These are phyloP conservation scores for Pythium coloratum DNA, from an alignment of 352 stramenopile species.

Conservation along the genomic window DNA sequence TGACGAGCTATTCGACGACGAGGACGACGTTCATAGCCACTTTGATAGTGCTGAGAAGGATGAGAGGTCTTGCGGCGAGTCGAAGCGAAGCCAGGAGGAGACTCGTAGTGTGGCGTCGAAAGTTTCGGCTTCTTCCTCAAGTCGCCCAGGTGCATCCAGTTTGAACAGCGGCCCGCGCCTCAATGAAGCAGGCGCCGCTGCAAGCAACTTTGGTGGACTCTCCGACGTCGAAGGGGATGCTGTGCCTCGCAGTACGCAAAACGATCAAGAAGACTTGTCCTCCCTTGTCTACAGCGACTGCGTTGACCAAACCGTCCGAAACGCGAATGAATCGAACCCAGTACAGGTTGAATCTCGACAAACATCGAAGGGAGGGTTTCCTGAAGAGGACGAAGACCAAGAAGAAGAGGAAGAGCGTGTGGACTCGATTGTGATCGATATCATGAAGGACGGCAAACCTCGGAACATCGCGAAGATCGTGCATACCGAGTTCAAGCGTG, in stretches of 20 bases:
- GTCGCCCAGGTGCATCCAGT: neutral
- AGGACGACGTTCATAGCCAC: constrained; percentile 12
- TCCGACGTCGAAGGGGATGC: neutral
- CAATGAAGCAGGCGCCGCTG: neutral
- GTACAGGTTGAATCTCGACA: neutral
- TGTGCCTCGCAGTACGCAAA: neutral
- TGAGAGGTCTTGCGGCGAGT: constrained; percentile 6
- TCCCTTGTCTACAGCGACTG: neutral
- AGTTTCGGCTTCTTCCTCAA: neutral
- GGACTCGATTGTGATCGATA: constrained; percentile 45
- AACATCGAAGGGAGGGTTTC: neutral
- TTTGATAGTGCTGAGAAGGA: constrained; percentile 3
- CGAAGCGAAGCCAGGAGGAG: constrained; percentile 13
- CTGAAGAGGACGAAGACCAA: constrained; percentile 39
- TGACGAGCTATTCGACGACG: constrained; percentile 33
- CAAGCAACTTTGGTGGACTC: constrained; percentile 1
- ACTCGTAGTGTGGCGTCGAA: constrained; percentile 7
- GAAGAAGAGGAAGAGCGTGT: constrained; percentile 34
- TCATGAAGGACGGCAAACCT: constrained; percentile 58
- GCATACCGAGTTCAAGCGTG: constrained; percentile 50
- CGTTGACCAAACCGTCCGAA: neutral
- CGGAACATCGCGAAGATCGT: constrained; percentile 50
- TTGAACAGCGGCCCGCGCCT: neutral
- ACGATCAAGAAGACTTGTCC: neutral
- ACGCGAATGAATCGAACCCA: neutral